These are phyloP conservation scores for Hanseniaspora sp. DNA, from an alignment of 1,139 yeast species.

Conservation along the genomic window DNA sequence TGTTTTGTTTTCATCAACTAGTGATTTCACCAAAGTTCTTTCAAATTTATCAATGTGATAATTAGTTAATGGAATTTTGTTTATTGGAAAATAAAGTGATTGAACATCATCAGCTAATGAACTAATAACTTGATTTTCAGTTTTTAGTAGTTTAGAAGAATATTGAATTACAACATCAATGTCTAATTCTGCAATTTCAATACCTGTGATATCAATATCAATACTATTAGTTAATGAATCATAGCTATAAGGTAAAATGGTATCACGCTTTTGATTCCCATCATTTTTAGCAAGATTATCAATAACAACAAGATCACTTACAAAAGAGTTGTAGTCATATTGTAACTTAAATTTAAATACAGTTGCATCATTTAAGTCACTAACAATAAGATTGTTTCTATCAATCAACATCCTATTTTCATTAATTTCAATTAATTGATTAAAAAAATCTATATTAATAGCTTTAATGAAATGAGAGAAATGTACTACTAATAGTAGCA, in stretches of 20 bases:
- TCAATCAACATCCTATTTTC: constrained; percentile 15
- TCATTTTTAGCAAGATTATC: neutral
- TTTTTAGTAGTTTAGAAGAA: constrained; percentile 40
- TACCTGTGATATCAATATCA: neutral
- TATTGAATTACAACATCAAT: constrained; percentile 43
- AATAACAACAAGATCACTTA: constrained; percentile 9
- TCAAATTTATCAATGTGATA: constrained; percentile 47
- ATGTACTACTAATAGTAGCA: neutral
- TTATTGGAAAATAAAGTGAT: constrained; percentile 43
- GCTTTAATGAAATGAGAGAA: neutral
- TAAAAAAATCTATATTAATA: constrained; percentile 10
- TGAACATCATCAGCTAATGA: constrained; percentile 56
- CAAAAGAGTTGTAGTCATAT: neutral
- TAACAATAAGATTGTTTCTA: constrained; percentile 8
- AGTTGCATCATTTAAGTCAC: neutral
- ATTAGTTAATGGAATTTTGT: constrained; percentile 50
- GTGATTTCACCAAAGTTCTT: constrained; percentile 20
- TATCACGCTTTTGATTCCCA: neutral
- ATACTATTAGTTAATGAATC: constrained; percentile 7
- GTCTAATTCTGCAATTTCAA: constrained; percentile 18
- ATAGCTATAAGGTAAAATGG: neutral
- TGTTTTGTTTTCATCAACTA: constrained; percentile 39
- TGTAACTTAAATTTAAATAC: constrained; percentile 9
- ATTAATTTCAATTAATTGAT: constrained; percentile 6
- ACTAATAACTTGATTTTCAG: constrained; percentile 50